phyloP scores from a whole-genome alignment of 768 basidiomycete species.

The Suillus lakei region DNA sequence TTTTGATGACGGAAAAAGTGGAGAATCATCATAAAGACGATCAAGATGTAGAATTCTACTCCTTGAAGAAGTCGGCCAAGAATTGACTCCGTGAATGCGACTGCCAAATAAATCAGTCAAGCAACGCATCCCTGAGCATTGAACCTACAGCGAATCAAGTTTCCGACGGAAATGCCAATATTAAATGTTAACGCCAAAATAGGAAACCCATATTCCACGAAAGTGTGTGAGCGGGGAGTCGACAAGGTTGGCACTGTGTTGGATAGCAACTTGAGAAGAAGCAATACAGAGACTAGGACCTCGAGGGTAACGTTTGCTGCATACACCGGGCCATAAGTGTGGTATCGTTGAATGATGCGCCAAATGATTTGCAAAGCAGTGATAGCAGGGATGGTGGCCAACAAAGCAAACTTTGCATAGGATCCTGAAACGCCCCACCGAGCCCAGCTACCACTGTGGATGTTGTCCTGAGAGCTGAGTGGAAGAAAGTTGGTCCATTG shows the following conservation, averaged over 20 bases:
- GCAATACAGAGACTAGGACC: conserved; percentile 58
- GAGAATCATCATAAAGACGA: conserved; percentile 59
- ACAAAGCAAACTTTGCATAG: conserved; percentile 54
- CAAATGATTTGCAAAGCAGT: conserved; percentile 66
- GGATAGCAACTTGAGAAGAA: conserved; percentile 65
- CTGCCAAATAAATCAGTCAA: conserved; percentile 39
- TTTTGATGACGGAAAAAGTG: conserved; percentile 39
- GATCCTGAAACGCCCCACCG: conserved; percentile 65
- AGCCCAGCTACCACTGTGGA: conserved; percentile 67
- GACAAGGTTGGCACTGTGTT: conserved; percentile 52
- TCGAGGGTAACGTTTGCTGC: conserved; percentile 61
- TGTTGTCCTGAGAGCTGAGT: conserved; percentile 20
- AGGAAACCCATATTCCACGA: conserved; percentile 53
- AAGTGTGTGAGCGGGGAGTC: conserved; percentile 44
- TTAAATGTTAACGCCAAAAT: conserved; percentile 58
- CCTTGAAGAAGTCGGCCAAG: conserved; percentile 72
- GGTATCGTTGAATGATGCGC: conserved; percentile 50
- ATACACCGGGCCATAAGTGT: conserved; percentile 53
- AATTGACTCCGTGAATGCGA: conserved; percentile 69
- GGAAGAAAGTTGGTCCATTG: conserved; percentile 19
- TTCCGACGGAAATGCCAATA: conserved; percentile 57
- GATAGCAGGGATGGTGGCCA: conserved; percentile 50
- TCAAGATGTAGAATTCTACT: conserved; percentile 63
- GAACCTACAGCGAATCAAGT: conserved; percentile 60
- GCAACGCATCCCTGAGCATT: conserved; percentile 9